phyloP scores from a whole-genome alignment of 345 rosid genomes.

The Pugionium cornutum region DNA sequence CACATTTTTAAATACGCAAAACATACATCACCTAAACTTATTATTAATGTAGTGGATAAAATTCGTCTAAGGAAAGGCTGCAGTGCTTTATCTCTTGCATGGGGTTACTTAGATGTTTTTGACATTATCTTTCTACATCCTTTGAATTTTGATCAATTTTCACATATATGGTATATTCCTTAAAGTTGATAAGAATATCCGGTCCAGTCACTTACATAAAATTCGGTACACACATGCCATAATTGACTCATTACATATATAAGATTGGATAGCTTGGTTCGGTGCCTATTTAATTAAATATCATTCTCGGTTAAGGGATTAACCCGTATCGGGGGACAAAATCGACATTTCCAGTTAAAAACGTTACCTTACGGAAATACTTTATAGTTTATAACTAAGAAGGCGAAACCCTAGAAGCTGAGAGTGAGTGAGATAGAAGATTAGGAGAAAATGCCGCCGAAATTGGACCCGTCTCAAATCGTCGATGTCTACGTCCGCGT shows the following conservation, averaged over 20 bases:
- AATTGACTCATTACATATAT: slow-evolving; percentile 13
- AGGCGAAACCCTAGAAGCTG: too few species aligned
- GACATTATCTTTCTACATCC: slow-evolving; percentile 17
- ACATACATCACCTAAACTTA: slow-evolving; percentile 15
- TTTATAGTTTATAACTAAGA: too few species aligned
- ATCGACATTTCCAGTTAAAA: too few species aligned
- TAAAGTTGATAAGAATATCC: slow-evolving; percentile 6
- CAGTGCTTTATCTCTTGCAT: slow-evolving; percentile 21
- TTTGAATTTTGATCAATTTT: slow-evolving; percentile 20
- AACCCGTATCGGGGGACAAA: too few species aligned
- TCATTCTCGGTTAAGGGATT: too few species aligned
- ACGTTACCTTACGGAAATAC: too few species aligned
- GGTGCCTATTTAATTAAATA: too few species aligned
- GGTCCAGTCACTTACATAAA: slow-evolving; percentile 1
- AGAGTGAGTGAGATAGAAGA: background rate
- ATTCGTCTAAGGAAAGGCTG: background rate
- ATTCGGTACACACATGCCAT: slow-evolving; percentile 18
- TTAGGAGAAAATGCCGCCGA: slow-evolving; percentile 54
- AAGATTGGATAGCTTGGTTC: too few species aligned
- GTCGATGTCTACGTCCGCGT: slow-evolving; percentile 66
- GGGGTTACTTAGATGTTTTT: slow-evolving; percentile 6
- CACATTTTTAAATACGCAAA: background rate
- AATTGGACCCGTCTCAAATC: slow-evolving; percentile 58
- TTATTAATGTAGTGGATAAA: background rate
- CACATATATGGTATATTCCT: slow-evolving; percentile 31